phyloP scores from a whole-genome alignment of 148 eudicot species.

The Heliamphora exappendiculata region DNA sequence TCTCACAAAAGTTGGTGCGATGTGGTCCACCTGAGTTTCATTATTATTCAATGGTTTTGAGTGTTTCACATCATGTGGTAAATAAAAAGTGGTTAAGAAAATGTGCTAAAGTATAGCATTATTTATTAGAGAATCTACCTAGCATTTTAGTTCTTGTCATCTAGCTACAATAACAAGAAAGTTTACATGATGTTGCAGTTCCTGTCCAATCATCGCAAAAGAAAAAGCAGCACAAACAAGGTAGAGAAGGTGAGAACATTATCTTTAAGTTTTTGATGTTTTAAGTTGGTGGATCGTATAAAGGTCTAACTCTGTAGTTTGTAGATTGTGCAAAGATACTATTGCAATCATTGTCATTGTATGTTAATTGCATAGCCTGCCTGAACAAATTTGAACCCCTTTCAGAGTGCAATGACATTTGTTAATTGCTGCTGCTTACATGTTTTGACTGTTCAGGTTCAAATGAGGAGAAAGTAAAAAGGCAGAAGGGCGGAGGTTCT shows the following conservation, averaged over 20 bases:
- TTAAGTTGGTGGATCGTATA: neutral
- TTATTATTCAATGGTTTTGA: too few relatives aligned
- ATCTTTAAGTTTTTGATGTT: neutral
- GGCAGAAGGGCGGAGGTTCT: conserved; percentile 27
- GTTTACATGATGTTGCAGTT: neutral
- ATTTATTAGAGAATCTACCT: too few relatives aligned
- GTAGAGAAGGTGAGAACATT: conserved; percentile 23
- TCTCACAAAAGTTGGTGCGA: too few relatives aligned
- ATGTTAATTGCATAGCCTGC: neutral
- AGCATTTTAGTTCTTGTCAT: neutral
- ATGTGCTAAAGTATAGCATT: too few relatives aligned
- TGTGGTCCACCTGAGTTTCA: too few relatives aligned
- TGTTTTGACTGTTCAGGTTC: conserved; percentile 18
- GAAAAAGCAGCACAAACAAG: conserved; percentile 28
- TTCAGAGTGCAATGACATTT: neutral
- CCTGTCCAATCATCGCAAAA: conserved; percentile 21
- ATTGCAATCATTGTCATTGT: neutral
- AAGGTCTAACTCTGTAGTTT: neutral
- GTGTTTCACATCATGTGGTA: too few relatives aligned
- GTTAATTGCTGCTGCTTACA: neutral
- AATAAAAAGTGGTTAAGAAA: too few relatives aligned
- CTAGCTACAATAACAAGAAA: neutral
- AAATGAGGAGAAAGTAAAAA: conserved; percentile 30
- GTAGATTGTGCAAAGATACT: neutral
- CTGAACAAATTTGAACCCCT: neutral